Evolutionary conservation across 345 rosid species (phyloP).

Genomic region (Hypericum androsaemum): DNA sequence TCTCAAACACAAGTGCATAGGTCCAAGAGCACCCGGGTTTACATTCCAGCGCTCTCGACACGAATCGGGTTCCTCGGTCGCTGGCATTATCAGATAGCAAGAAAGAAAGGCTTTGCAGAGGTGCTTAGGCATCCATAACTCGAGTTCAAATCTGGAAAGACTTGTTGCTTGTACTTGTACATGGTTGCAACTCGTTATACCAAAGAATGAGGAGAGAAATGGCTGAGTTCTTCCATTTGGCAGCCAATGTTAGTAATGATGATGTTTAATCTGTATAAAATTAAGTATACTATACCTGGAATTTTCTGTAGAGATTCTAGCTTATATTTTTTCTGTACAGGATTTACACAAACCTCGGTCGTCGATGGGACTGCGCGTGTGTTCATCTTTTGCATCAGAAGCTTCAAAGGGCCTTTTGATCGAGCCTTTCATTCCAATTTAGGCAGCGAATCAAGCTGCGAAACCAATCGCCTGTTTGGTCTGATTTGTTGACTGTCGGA

Average conservation of each 20-base stretch:
- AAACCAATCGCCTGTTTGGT: constrained; percentile 97
- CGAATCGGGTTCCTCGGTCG: no score
- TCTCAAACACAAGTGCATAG: no score
- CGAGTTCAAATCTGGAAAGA: no score
- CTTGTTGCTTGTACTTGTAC: no score
- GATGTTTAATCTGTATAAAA: constrained; percentile 6
- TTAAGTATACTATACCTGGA: background rate
- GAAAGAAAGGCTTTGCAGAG: no score
- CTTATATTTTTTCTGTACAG: constrained; percentile 27
- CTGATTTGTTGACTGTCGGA: constrained; percentile 86
- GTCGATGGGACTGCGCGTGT: constrained; percentile 5
- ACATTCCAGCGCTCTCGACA: no score
- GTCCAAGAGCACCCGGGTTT: no score
- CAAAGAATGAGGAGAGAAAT: background rate
- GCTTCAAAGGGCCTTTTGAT: constrained; percentile 70
- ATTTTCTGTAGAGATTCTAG: constrained; percentile 10
- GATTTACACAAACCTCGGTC: constrained; percentile 26
- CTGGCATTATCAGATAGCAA: no score
- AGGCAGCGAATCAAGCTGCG: constrained; percentile 89
- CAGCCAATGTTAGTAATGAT: constrained; percentile 9
- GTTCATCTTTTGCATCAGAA: constrained; percentile 8
- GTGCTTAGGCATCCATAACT: no score
- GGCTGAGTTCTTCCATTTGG: constrained; percentile 11
- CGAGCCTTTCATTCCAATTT: constrained; percentile 94
- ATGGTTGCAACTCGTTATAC: no score